A percentile compares a stretch with the other conserved stretches of the same genome.
Conservation (phyloP, 2,329 filamentous ascomycete genomes). For the Exophiala viscosa region DNA sequence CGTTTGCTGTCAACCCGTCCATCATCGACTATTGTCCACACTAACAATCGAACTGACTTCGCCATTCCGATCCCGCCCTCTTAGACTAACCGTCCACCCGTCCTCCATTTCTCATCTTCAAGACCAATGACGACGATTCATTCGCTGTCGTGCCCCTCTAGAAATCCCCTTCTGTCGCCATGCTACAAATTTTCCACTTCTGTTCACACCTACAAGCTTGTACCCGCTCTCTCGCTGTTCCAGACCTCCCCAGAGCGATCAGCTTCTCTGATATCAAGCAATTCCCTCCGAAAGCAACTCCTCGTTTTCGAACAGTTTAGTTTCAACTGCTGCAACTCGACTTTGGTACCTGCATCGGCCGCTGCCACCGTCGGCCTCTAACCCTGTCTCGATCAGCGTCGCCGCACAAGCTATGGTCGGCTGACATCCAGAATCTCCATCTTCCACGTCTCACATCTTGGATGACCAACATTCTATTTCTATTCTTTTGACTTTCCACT, state of each 20-base stretch:
- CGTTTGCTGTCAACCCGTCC: background rate
- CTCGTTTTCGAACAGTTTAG: background rate
- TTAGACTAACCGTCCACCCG: too few relatives aligned
- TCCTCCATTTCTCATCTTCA: too few relatives aligned
- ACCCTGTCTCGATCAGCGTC: background rate
- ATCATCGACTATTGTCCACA: background rate
- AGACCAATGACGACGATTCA: too few relatives aligned
- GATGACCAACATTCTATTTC: background rate
- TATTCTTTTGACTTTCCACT: background rate
- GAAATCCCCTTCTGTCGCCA: too few relatives aligned
- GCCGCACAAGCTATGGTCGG: background rate
- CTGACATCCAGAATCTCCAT: background rate
- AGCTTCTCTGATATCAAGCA: too few relatives aligned
- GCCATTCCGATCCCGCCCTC: too few relatives aligned
- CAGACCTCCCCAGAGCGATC: too few relatives aligned
- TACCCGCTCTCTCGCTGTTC: too few relatives aligned
- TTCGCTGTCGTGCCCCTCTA: too few relatives aligned
- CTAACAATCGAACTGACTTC: too few relatives aligned
- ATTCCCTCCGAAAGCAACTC: background rate
- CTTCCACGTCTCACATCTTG: background rate
- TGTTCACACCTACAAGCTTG: too few relatives aligned
- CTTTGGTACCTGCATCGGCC: constrained; percentile 2
- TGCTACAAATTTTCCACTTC: too few relatives aligned
- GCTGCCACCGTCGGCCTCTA: background rate
- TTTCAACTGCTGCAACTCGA: background rate